Base-by-base conservation (phyloP, 495 filamentous ascomycete species). In the Staphylotrichum longicolle region DNA sequence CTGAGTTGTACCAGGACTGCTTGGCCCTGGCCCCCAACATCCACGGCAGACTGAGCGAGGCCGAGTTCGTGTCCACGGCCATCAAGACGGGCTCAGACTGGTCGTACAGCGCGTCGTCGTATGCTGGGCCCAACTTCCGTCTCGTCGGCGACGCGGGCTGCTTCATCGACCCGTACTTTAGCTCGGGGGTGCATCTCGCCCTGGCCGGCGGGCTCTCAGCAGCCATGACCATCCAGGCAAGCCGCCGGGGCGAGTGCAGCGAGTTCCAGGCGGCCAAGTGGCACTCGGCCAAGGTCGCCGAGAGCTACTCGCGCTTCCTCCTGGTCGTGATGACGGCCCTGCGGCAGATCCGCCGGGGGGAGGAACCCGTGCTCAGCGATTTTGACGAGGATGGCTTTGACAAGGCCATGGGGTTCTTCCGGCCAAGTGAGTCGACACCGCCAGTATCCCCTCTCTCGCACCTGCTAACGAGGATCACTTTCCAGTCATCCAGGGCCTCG, bases 241-340 rank as follows among this genome's bases (percentile, higher is more conserved):
- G 66, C 15, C 60, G 60, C 35, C 62, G 61, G 12, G 80, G 78
- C 6, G 64, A 82, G 33, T 71, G 64, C 47, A 64, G 66, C 30
- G 79, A 83, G 62, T 8, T 49, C 0, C 57, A 45, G 14, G 82
- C 80, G 0, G 74, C 70, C 4, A 60, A 68, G 15, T 83, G 80
- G 80, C 81, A 83, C 63, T 69, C 73, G 1, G 74, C 66, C 34
- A 78, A 78, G 58, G 67, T 78, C 1, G 54, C 71, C 0, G 77
- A 81, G 46, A 70, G 74, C 27, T 84, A 83, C 55, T 78, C 77
- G 4, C 75, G 81, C 9, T 84, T 84, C 68, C 56, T 83, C 33
- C 53, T 84, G 1, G 72, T 82, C 2, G 75, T 83, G 1, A 51
- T 75, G 50, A 81, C 71, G 50, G 72, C 76, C 1, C 59, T 72